Evolutionary conservation across 2,329 filamentous ascomycete species (phyloP).

Genomic region (Colletotrichum magnum): DNA sequence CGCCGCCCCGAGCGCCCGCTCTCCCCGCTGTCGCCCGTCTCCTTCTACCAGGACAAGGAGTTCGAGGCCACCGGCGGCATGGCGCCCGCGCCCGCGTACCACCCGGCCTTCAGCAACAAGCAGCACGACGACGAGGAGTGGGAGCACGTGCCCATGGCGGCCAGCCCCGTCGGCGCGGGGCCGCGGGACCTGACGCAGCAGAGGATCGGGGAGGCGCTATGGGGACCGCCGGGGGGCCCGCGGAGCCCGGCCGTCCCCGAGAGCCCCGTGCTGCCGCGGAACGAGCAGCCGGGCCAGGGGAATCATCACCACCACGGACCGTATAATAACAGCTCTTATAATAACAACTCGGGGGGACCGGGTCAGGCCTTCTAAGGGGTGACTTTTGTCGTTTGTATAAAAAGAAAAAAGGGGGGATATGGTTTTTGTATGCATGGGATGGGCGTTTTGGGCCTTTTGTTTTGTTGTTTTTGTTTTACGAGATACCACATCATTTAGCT

Average conservation of each 20-base stretch:
- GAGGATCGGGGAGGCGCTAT: constrained; percentile 50
- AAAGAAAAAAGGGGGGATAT: not conserved
- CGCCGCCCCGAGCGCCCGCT: constrained; percentile 22
- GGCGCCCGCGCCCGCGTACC: constrained; percentile 21
- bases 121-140: constrained; percentile 4
- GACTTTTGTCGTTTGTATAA: no score
- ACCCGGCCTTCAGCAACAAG: not conserved
- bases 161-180: constrained; percentile 25
- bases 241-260: constrained; percentile 17
- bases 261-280: constrained; percentile 27
- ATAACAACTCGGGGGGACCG: constrained; percentile 4
- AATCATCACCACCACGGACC: constrained; percentile 7
- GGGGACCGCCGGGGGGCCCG: constrained; percentile 44
- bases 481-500: constrained; percentile 40
- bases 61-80: constrained; percentile 25
- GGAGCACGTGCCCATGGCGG: not conserved
- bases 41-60: constrained; percentile 29
- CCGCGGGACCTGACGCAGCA: constrained; percentile 49
- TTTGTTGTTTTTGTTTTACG: constrained; percentile 15
- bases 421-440: constrained; percentile 31
- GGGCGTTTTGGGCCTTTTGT: constrained; percentile 12
- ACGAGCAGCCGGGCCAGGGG: not conserved
- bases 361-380: constrained; percentile 9
- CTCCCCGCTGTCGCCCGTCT: constrained; percentile 28
- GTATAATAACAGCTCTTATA: not conserved